Base-by-base conservation (phyloP, 2,329 filamentous ascomycete genomes). In the Hymenoscyphus scutula region DNA sequence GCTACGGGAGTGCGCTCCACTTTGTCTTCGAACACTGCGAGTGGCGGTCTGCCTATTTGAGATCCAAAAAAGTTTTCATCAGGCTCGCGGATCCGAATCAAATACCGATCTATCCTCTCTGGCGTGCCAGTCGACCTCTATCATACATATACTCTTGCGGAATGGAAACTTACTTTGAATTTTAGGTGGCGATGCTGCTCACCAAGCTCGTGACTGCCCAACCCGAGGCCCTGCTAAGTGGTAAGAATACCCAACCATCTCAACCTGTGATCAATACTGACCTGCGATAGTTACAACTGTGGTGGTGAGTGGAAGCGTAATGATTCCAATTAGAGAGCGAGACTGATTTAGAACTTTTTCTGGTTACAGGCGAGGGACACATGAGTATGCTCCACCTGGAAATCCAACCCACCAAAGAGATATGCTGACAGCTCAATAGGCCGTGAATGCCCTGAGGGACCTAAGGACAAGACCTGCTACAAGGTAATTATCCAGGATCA, bases 381-480 rank as follows among this genome's bases (percentile, higher is more conserved):
- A 88, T 94, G 79, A 91, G 88, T 90, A 82, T 79, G 86, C 37
- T 19, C 19, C 29, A n/a, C 81, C 59, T 30, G 17, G 2, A 23
- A 13, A 11, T n/a, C 66, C 59, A 60, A 37, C 3, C 56, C 63
- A 13, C 45, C 15, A n/a, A 23, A 63, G 54, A 34, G 64, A 54
- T 58, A 59, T 67, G 63, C 60, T 72, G 62, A 73, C 61, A 60
- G 54, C 58, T 61, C 30, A 7, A 41, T 66, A 90, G 88, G 90
- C 84, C 91, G 93, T 78, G 94, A 98, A 76, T 98, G 94, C 84
- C 88, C 89, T 67, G 87, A 91, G 77, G 89, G 92, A 64, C 86
- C 90, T 74, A 96, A 96, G 83, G 92, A 97, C 79, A 92, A 89
- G 82, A 84, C 86, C 72, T 90, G 86, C 82, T 90, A 89, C 81